These are phyloP conservation scores for Lizanozyma gosingica DNA, from an alignment of 1,139 yeast species.

Conservation along the genomic window DNA sequence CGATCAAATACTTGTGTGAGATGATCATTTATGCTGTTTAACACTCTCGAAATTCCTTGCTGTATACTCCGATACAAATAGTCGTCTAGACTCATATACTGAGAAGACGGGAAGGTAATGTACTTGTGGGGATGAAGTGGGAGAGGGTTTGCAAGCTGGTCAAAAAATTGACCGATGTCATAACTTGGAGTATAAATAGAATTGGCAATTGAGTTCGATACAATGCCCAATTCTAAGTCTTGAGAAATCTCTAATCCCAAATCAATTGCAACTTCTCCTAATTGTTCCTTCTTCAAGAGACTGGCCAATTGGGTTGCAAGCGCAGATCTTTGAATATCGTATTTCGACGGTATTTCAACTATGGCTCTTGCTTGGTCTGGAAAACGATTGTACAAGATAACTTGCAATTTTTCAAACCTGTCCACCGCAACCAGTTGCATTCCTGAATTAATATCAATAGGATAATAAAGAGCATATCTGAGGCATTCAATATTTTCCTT, in stretches of 20 bases:
- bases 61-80: background rate
- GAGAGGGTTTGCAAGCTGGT: background rate
- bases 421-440: background rate
- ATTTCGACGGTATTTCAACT: background rate
- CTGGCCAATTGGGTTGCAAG: background rate
- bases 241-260: background rate
- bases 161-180: background rate
- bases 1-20: background rate
- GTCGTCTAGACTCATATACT: background rate
- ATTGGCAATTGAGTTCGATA: background rate
- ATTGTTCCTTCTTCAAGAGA: background rate
- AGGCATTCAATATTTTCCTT: background rate
- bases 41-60: background rate
- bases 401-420: background rate
- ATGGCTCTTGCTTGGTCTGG: background rate
- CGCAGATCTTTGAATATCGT: background rate
- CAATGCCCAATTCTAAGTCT: background rate
- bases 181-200: background rate
- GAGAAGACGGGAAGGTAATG: background rate
- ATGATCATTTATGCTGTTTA: background rate
- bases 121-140: background rate
- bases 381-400: background rate
- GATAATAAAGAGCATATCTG: background rate
- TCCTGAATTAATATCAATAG: background rate
- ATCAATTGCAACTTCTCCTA: too few relatives aligned